Evolutionary conservation across 1,139 yeast genomes (phyloP).

Genomic region (Hemisphaericaspora subhashii): DNA sequence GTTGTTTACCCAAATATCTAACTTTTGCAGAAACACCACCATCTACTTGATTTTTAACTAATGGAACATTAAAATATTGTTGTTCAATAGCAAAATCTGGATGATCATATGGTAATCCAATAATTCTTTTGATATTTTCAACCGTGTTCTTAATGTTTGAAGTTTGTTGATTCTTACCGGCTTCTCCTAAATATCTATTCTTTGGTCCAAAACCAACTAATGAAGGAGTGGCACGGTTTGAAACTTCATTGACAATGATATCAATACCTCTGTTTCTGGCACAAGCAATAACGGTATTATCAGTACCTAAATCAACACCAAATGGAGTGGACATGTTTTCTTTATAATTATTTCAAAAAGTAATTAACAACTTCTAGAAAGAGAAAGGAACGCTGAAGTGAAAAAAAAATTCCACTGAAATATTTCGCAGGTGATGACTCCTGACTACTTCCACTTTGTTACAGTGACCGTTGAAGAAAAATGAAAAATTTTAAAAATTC

Average conservation of each 20-base stretch:
- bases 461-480: slow-evolving; percentile 2
- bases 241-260: slow-evolving; percentile 96
- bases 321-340: slow-evolving; percentile 69
- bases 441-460: no score
- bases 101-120: slow-evolving; percentile 75
- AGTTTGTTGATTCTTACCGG: slow-evolving; percentile 94
- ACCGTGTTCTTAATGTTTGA: slow-evolving; percentile 96
- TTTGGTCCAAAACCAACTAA: slow-evolving; percentile 90
- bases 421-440: no score
- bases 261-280: slow-evolving; percentile 99
- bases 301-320: slow-evolving; percentile 98
- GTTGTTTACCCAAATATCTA: slow-evolving; percentile 75
- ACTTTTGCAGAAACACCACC: slow-evolving; percentile 86
- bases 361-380: background rate
- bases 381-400: slow-evolving; percentile 1
- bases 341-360: slow-evolving; percentile 5
- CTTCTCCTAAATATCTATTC: slow-evolving; percentile 91
- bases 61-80: slow-evolving; percentile 67
- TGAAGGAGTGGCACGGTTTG: slow-evolving; percentile 95
- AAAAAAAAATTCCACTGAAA: no score
- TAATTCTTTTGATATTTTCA: slow-evolving; percentile 86
- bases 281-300: slow-evolving; percentile 91
- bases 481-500: background rate
- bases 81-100: slow-evolving; percentile 79
- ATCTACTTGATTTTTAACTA: slow-evolving; percentile 60